Percentiles rank a stretch among this genome's conserved stretches.
These are phyloP conservation scores for Wickerhamiella azyma DNA, from an alignment of 805 yeast species.

Conservation along the genomic window DNA sequence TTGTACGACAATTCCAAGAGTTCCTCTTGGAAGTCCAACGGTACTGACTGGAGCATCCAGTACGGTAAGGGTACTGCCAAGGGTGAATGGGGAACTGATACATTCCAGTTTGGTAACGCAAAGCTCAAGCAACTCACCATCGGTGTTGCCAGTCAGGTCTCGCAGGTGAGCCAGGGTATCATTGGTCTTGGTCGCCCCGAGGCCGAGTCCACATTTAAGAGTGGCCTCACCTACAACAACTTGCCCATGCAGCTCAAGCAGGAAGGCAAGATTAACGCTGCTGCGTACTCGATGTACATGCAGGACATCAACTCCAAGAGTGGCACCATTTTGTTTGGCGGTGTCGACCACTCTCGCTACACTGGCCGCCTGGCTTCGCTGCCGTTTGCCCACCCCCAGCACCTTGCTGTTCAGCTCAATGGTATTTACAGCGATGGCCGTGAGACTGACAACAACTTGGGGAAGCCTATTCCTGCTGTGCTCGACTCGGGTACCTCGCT, in stretches of 20 bases:
- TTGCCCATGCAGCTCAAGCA: slow-evolving; percentile 48
- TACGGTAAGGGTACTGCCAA: slow-evolving; percentile 39
- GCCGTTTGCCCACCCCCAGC: slow-evolving; percentile 26
- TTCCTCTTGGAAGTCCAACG: slow-evolving; percentile 20
- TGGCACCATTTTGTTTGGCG: slow-evolving; percentile 48
- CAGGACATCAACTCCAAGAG: slow-evolving; percentile 28
- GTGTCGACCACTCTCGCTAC: slow-evolving; percentile 38
- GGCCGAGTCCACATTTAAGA: slow-evolving; percentile 34
- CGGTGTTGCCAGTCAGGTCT: slow-evolving; percentile 53
- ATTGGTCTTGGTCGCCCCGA: slow-evolving; percentile 34
- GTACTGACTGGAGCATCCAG: slow-evolving; percentile 22
- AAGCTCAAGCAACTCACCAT: slow-evolving; percentile 44
- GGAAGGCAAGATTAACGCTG: slow-evolving; percentile 44
- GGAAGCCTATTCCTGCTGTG: slow-evolving; percentile 26
- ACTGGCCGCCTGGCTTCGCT: slow-evolving; percentile 31
- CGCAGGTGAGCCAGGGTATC: slow-evolving; percentile 52
- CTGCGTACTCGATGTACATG: slow-evolving; percentile 53
- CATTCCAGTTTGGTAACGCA: slow-evolving; percentile 40
- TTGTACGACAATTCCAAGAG: slow-evolving; percentile 16
- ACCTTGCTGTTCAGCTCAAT: slow-evolving; percentile 23
- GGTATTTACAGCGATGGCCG: slow-evolving; percentile 20
- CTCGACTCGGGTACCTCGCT: slow-evolving; percentile 46
- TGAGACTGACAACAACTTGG: slow-evolving; percentile 18
- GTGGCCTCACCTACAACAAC: slow-evolving; percentile 37
- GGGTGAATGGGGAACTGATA: slow-evolving; percentile 55